Percentiles rank a stretch among this genome's conserved stretches.
phyloP scores from a whole-genome alignment of 2,329 filamentous ascomycete genomes.

The Pseudomassariella vexata region DNA sequence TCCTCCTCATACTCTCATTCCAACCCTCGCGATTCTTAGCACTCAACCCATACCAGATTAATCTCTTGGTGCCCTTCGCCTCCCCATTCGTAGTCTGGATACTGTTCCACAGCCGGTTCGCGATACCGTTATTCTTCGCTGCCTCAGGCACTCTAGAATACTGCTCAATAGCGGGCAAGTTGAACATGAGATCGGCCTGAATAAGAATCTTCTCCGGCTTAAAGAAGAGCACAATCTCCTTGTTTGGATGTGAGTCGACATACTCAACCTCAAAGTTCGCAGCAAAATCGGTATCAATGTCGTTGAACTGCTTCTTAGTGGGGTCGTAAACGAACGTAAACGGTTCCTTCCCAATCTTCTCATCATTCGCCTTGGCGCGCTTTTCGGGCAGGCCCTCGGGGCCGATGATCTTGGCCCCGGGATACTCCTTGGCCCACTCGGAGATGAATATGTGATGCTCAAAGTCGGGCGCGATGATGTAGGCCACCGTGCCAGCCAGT shows the following conservation, averaged over 20 bases:
- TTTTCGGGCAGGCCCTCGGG: conserved; percentile 81
- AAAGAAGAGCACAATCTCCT: conserved; percentile 84
- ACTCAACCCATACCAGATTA: conserved; percentile 72
- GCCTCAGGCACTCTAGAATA: conserved; percentile 56
- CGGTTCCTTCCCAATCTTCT: conserved; percentile 45
- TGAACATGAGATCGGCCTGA: conserved; percentile 88
- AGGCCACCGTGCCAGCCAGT: conserved; percentile 66
- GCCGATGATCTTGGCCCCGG: conserved; percentile 72
- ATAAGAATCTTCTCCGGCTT: conserved; percentile 74
- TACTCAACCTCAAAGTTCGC: conserved; percentile 82
- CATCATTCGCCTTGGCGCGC: conserved; percentile 55
- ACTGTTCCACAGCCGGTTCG: conserved; percentile 38
- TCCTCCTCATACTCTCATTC: conserved; percentile 61
- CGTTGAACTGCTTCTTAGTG: conserved; percentile 41
- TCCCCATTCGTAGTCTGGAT: conserved; percentile 58
- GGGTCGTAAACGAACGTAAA: conserved; percentile 65
- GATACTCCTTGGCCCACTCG: conserved; percentile 76
- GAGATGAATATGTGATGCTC: conserved; percentile 95
- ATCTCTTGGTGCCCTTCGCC: conserved; percentile 71
- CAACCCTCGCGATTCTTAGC: conserved; percentile 60
- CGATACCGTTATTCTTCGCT: conserved; percentile 29
- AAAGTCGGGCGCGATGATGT: conserved; percentile 81
- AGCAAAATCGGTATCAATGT: conserved; percentile 74
- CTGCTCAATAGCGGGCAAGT: conserved; percentile 82
- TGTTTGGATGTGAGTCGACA: conserved; percentile 72